Percentiles rank a stretch among this genome's conserved stretches.
These are phyloP conservation scores for Penicillium mononematosum DNA, from an alignment of 495 filamentous ascomycete species.

Conservation along the genomic window DNA sequence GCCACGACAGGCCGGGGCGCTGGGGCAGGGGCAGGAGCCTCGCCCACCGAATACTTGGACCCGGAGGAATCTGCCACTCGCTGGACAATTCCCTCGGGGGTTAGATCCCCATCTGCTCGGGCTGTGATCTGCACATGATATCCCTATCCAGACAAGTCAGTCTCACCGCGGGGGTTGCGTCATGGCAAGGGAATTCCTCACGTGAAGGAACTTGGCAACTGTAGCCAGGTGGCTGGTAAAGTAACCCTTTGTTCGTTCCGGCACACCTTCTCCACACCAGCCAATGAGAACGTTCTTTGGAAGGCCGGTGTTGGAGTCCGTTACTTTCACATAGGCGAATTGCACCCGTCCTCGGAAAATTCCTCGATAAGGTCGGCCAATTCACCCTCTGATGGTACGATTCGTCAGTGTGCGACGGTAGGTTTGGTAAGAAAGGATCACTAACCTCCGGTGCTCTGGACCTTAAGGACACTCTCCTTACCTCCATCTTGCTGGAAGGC, in stretches of 20 bases:
- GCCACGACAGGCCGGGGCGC: conserved; percentile 67
- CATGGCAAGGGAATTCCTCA: conserved; percentile 32
- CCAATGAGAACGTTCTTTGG: conserved; percentile 92
- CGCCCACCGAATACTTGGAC: conserved; percentile 79
- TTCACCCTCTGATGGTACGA: conserved; percentile 72
- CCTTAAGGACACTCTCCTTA: conserved; percentile 93
- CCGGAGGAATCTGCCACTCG: conserved; percentile 97
- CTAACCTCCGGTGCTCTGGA: conserved; percentile 85
- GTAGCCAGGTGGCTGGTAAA: conserved; percentile 91
- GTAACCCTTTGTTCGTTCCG: conserved; percentile 95
- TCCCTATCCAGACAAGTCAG: conserved; percentile 51
- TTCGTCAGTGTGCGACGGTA: background rate
- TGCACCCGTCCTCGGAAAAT: conserved; percentile 95
- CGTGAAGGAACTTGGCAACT: conserved; percentile 86
- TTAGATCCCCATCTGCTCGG: conserved; percentile 82
- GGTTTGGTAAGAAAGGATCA: conserved; percentile 11
- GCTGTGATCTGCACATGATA: conserved; percentile 98
- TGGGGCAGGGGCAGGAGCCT: conserved; percentile 43
- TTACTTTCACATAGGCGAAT: conserved; percentile 95
- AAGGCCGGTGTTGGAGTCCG: conserved; percentile 85
- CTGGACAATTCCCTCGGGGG: conserved; percentile 81
- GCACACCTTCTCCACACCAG: conserved; percentile 99
- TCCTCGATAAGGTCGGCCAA: conserved; percentile 93
- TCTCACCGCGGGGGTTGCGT: background rate
- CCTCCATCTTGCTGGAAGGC: conserved; percentile 82